Base-by-base conservation (phyloP, 768 basidiomycete species). In the Lactifluus echinatus region DNA sequence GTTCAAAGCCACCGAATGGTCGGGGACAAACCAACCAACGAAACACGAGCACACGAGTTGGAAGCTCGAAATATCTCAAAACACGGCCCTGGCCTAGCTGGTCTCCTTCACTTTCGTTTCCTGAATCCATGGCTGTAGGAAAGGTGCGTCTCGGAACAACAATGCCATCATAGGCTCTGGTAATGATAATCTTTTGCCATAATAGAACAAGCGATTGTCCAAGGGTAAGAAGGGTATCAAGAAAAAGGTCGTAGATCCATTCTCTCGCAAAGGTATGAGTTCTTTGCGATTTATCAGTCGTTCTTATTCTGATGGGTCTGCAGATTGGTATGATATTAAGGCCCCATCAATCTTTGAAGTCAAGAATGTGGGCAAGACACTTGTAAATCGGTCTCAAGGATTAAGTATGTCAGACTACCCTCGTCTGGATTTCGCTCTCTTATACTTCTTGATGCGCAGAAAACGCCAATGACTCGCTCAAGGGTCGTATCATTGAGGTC, bases 211-310 rank as follows among this genome's bases (percentile, higher is more conserved):
- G 78, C 86, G 93, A 72, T 83, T 94, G 66, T 93, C 93, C 49
- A 96, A 96, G 79, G 93, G 93, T 68, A 94, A 94, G 83, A 94
- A 94, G 80, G 93, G 92, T 73, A 86, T 97, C 80, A 99, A 99
- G 93, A 99, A 98, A 81, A 96, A 98, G 86, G 93, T 96, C 72
- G 93, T 99, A 63, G 96, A 99, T 82, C 93, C 96, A 63, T 96
- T 99, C 88, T 87, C 95, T 65, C 87, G 96, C 80, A 99, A 99
- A 78, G 95, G 95, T 94, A 67, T 59, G 76, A 62, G 7, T 24
- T 34, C n/a, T 8, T 26, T 44, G 23, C 6, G 36, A 21, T 59
- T 36, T 17, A 34, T 24, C 10, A 5, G 15, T 24, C 2, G 10
- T 31, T n/a, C 17, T 17, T 23, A 24, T 29, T 11, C 29, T 61